Evolutionary conservation across 768 basidiomycete genomes (phyloP), one percentile per base, ranked within the genome.

Genomic region (Boletus speciosus): DNA sequence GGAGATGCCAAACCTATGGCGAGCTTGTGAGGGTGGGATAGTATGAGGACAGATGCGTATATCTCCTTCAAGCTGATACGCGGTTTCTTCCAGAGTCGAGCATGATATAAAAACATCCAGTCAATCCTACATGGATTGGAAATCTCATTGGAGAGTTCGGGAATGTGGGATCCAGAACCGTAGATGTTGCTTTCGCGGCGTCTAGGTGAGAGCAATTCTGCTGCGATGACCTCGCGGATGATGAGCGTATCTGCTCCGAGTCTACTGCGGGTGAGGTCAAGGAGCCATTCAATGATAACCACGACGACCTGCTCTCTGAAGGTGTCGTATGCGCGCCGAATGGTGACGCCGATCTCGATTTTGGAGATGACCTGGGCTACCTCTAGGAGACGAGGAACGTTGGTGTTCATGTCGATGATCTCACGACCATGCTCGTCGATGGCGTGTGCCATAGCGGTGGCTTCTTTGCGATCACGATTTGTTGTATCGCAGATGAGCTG

Each of bases 271-370:
- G 85, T 87, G 49, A 93, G 76, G 68, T 93, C 90, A 55, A 89
- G 72, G 39, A 93, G 74, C 90, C 89, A 90, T 68, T 93, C 88
- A 56, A 95, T 88, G 55, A 97, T 81, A 40, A 92, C 87, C 1
- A 82, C 83, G 7, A 82, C 84, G 36, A 93, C 79, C 68, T 93
- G 86, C 66, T 98, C 96, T 59, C 88, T 80, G 66, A 93, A 97
- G 0, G 88, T 90, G 63, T 96, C 93, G 63, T 86, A 85, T 6
- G 90, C 88, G 39, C 89, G 80, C 5, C 94, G 84, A 49, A 98
- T 83, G 5, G 91, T 94, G 37, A 97, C 90, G 14, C 89, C 93
- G 2, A 98, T 76, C 61, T 98, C 96, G 54, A 98, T 93, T 64
- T 93, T 88, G 6, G 84, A 75, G 56, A 98, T 84, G 49, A 81